Base-by-base conservation (phyloP, 2,329 filamentous ascomycete species). In the Xylaria sp. region DNA sequence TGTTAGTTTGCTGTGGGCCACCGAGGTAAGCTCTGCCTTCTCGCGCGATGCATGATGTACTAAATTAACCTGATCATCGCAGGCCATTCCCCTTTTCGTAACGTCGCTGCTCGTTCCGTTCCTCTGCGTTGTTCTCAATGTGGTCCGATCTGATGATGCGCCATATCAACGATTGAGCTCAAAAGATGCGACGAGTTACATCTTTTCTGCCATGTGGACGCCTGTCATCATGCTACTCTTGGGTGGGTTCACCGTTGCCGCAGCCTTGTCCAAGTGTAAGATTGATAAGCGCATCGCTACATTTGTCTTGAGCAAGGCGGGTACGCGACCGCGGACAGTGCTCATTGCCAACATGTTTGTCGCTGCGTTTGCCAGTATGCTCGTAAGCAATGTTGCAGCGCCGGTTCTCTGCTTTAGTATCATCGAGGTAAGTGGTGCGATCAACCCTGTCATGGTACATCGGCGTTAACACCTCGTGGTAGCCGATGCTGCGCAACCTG, bases 341-440 rank as follows among this genome's bases (percentile, higher is more conserved):
- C 86, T 99, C 4, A 82, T 99, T n/a, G 96, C 95, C 63, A 98
- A 95, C 82, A 99, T 99, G 96, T 94, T 98, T 75, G 96, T 99
- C 51, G 94, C 95, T 64, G 97, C 96, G 77, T 97, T 99, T 79
- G 92, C 97, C 9, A 98, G 94, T 75, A 99, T 99, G 96, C 94
- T 97, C 86, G 98, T 99, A 77, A 97, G 94, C 82, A 99, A 99
- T 75, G 97, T 99, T 33, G 96, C 96, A 1, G 95, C 97, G 1
- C 96, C 96, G 0, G 96, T 99, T 10, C 87, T 99, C 46, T 99
- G 96, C 84, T 98, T 97, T 81, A 97, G 94, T 23, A 98, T 99
- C 76, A 97, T 99, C 69, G 94, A 97, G 86, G 91, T 93, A 81
- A 75, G 85, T 79, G 15, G 71, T 28, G 3, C 3, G 13, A 15